These are phyloP conservation scores for Russula virescens DNA, from an alignment of 768 basidiomycete genomes.

Conservation along the genomic window DNA sequence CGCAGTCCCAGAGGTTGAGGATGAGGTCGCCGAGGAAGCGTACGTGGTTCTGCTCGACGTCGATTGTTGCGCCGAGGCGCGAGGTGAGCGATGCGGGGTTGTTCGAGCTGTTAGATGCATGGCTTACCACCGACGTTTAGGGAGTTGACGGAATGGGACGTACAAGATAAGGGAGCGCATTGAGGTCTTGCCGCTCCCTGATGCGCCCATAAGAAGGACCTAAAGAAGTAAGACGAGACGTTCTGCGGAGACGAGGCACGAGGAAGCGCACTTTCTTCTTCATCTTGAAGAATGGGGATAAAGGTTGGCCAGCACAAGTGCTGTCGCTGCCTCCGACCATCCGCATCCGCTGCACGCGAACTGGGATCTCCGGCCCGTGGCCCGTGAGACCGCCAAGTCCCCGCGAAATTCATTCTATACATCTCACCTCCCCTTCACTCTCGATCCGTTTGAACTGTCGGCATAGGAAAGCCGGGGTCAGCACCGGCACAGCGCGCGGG, in stretches of 20 bases:
- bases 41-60: slow-evolving; percentile 96
- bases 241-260: background rate
- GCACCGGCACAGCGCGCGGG: too few relatives aligned
- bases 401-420: too few relatives aligned
- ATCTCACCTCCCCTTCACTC: too few relatives aligned
- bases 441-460: too few relatives aligned
- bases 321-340: too few relatives aligned
- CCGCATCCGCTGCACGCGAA: too few relatives aligned
- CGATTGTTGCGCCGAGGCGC: slow-evolving; percentile 92
- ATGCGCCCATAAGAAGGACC: slow-evolving; percentile 98
- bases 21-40: slow-evolving; percentile 95
- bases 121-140: too few relatives aligned
- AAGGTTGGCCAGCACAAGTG: background rate
- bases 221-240: slow-evolving; percentile 30
- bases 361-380: too few relatives aligned
- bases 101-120: slow-evolving; percentile 60
- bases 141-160: slow-evolving; percentile 33
- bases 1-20: slow-evolving; percentile 97
- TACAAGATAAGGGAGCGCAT: slow-evolving; percentile 99
- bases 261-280: slow-evolving; percentile 34
- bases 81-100: slow-evolving; percentile 89
- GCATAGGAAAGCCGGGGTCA: too few relatives aligned
- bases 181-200: slow-evolving; percentile 91
- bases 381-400: too few relatives aligned
- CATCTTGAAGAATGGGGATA: slow-evolving; percentile 27